Evolutionary conservation across 495 filamentous ascomycete genomes (phyloP), one percentile per base, ranked within the genome.

Genomic region (Aspergillus olivimuriae): DNA sequence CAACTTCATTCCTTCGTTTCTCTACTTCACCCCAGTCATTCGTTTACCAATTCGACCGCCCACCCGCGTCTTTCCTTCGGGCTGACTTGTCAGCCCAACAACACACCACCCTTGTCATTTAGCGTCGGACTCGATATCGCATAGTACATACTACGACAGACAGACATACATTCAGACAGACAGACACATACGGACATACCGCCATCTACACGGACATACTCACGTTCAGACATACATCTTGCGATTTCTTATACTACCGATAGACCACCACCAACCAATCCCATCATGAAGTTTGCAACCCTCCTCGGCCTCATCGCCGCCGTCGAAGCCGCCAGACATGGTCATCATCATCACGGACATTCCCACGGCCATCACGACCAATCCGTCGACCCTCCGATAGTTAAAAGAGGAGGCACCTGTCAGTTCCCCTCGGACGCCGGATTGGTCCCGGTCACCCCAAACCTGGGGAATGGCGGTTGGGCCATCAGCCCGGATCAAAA

Each of bases 401-500:
- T 63, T 56, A 74, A 72, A 53, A 62, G 59, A 41, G 51, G 76
- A 40, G 73, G 69, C 22, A 58, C 69, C 48, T 90, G 86, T 59
- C 47, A 73, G 41, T 83, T 90, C 56, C 86, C 87, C 12, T 61
- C 60, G 28, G 70, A 85, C 54, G 80, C 78, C 17, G 85, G 86
- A 28, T 62, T 90, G 50, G 76, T 89, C 34, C 60, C 74, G 23
- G 73, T 91, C 20, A 83, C 80, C 4, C 84, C 87, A 5, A 73
- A 69, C 37, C 57, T 49, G 19, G 48, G 64, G 53, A 92, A 92
- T 64, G 84, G 72, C 24, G 86, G 86, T 46, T 92, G 86, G 81
- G 87, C 86, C 24, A 83, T 92, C 78, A 84, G 82, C 55, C 84
- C 84, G 6, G 77, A 92, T 63, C 76, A 87, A 57, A 58, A 75